Evolutionary conservation across 176 grass and related monocot species (phyloP), one percentile per base, ranked within the genome.

Genomic region (Hyparrhenia diplandra): DNA sequence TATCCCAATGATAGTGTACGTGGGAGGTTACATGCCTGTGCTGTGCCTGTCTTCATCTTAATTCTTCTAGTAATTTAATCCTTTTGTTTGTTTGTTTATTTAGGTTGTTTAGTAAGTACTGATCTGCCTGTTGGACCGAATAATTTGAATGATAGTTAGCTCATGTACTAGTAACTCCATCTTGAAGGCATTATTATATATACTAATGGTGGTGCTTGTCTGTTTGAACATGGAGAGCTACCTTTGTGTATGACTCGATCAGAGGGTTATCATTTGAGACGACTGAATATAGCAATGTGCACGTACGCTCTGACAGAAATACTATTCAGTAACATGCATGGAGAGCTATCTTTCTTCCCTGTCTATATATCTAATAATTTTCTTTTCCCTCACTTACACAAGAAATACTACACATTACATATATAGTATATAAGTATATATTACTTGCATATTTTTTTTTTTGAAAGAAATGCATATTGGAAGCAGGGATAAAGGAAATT

Each of bases 1-100:
- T 87, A 27, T 74, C 69, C 51, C 25, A 57, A 81, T 71, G 64
- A 81, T 89, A 65, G 71, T 34, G 87, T 81, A 76, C 87, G 87
- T 89, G 82, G 71, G 87, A 85, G 40, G 82, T 72, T 55, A 45
- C 74, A 43, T 62, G 28, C 17, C 17, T 57, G 34, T 5, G 13
- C 13, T 4, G 8, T 12, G 3, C 1, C 13, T 51, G 18, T 18
- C 7, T 55, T 55, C 51, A 55, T 18, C 5, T 24, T 37, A 6
- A n/a, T 37, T 31, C 16, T 57, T 82, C 3, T 14, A 35, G 8
- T 65, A 20, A 63, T 29, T n/a, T n/a, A n/a, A n/a, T n/a, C n/a
- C 57, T 36, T 20, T 51, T n/a, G n/a, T 71, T 55, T 64, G 80
- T 17, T 40, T 40, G 14, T 21, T 54, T 59, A 40, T 13, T 65